Conservation (phyloP, 345 rosid genomes). For the Psidium friedrichsthalianum region DNA sequence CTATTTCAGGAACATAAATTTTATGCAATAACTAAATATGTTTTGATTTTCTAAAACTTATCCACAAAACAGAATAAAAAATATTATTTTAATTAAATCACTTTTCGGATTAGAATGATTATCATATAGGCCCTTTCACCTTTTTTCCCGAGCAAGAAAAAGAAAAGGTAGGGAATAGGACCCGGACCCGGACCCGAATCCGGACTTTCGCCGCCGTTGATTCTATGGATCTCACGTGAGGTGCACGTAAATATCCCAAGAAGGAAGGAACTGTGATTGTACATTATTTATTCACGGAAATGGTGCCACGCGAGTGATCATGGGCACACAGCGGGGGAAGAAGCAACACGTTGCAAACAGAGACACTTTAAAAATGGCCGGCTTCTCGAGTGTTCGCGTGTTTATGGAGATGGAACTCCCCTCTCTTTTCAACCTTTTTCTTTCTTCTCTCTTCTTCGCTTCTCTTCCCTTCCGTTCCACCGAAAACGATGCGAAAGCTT, state of each 20-base stretch:
- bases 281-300: no score
- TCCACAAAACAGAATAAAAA: no score
- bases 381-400: neutral
- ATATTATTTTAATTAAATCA: no score
- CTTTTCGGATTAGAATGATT: no score
- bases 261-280: no score
- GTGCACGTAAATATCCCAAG: neutral
- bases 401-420: neutral
- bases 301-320: no score
- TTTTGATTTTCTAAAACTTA: no score
- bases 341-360: neutral
- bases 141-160: neutral
- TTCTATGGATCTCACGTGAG: neutral
- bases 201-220: no score
- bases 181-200: no score
- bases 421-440: neutral
- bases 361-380: neutral
- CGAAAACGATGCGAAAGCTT: neutral
- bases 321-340: neutral
- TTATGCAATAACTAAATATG: no score
- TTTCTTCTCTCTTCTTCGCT: neutral
- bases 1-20: no score
- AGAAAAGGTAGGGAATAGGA: neutral
- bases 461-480: neutral
- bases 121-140: no score